Evolutionary conservation across 345 rosid genomes (phyloP), one percentile per base, ranked within the genome.

Genomic region (Salix koriyanagi): DNA sequence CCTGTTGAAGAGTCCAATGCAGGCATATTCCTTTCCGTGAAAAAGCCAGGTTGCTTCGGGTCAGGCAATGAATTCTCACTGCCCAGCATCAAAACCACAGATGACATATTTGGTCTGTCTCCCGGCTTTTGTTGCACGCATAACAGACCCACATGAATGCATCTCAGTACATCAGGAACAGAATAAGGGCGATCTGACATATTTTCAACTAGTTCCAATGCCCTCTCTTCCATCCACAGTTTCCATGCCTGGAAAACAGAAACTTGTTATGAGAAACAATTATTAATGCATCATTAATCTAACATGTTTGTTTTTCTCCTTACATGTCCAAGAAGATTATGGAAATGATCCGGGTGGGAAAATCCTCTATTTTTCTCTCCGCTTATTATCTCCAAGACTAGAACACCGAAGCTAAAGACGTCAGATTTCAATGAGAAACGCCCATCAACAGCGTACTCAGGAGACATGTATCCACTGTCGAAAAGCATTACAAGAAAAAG

Each of bases 221-320:
- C 16, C 30, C 25, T 13, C 21, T 21, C 71, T n/a, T 65, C 30
- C 11, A 19, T 19, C 44, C 61, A 65, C 5, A 44, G 52, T 10
- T 2, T 65, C 77, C 77, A 75, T 30, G 84, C 88, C 88, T 85
- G 44, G 67, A 62, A 62, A 2, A 62, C 67, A 62, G 5, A 41
- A 41, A 9, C 44, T 41, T 41, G 12, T 41, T 41, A 41, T 41
- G 44, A 41, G 12, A 41, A 41, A 9, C 36, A 9, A 9, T 41
- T 41, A 2, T 41, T 2, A 41, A 41, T 41, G 11, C 12, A 41
- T 41, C 10, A 9, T 41, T 41, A 41, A 0, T 0, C 2, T 2
- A 41, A 41, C 44, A 41, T 41, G 44, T 56, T 56, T 56, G 1
- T 0, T 56, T 18, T 65, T 28, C 13, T 16, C 2, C 75, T 72